These are phyloP conservation scores for Dacryopinax spathularia DNA, from an alignment of 768 basidiomycete species.

Conservation along the genomic window DNA sequence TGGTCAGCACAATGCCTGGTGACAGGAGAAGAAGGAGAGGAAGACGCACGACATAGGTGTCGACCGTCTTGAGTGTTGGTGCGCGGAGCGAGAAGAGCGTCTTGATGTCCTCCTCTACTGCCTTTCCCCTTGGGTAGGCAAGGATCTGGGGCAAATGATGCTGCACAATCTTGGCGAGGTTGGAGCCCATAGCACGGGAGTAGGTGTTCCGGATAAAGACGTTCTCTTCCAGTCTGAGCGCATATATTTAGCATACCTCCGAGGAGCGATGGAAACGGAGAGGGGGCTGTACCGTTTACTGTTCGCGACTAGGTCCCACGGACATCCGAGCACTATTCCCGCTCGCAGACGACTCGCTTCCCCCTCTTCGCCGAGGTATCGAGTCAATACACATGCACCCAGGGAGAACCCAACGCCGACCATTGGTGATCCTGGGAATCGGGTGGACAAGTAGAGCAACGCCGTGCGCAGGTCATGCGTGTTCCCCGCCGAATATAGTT, in stretches of 20 bases:
- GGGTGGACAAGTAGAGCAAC: constrained; percentile 53
- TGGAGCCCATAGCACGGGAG: constrained; percentile 64
- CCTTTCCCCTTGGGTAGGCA: background rate
- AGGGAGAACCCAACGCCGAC: constrained; percentile 86
- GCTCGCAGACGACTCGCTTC: constrained; percentile 43
- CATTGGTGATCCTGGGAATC: constrained; percentile 66
- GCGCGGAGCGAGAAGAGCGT: constrained; percentile 2
- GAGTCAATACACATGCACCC: constrained; percentile 79
- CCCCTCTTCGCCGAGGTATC: constrained; percentile 79
- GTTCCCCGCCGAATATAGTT: constrained; percentile 76
- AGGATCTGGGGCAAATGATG: background rate
- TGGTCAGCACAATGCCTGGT: background rate
- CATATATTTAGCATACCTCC: background rate
- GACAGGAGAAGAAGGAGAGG: background rate
- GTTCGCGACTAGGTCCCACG: constrained; percentile 36
- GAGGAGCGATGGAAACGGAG: constrained; percentile 8
- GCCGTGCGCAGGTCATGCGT: constrained; percentile 82
- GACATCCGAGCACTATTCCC: constrained; percentile 58
- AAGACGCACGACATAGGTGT: constrained; percentile 7
- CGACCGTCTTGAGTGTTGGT: constrained; percentile 4
- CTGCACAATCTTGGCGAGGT: constrained; percentile 27
- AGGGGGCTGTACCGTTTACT: constrained; percentile 20
- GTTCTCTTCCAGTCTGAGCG: constrained; percentile 37
- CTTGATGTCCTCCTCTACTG: constrained; percentile 9
- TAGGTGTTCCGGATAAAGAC: constrained; percentile 52